These are phyloP conservation scores for Wickerhamomyces rabaulensis DNA, from an alignment of 805 yeast species.

Conservation along the genomic window DNA sequence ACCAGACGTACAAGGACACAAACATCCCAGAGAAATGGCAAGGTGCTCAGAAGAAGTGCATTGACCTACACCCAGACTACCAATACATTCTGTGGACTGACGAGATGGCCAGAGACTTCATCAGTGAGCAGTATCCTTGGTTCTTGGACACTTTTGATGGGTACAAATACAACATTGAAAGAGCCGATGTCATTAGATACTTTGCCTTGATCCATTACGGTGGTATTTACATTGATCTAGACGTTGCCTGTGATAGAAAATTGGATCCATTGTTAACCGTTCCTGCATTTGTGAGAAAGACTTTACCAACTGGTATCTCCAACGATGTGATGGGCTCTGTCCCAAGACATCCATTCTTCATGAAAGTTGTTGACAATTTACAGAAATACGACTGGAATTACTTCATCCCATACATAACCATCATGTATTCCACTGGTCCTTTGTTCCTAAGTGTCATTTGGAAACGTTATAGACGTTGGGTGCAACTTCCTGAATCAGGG, in stretches of 20 bases:
- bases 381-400: constrained; percentile 62
- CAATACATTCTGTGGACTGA: constrained; percentile 91
- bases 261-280: constrained; percentile 77
- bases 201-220: constrained; percentile 81
- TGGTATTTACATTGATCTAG: constrained; percentile 86
- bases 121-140: constrained; percentile 80
- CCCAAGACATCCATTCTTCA: constrained; percentile 82
- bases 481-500: constrained; percentile 57
- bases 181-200: constrained; percentile 90
- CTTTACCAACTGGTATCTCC: constrained; percentile 86
- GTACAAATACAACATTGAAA: constrained; percentile 75
- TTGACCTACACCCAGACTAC: constrained; percentile 80
- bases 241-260: constrained; percentile 77
- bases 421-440: constrained; percentile 93
- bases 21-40: constrained; percentile 80
- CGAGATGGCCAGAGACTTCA: constrained; percentile 71
- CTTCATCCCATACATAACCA: constrained; percentile 83
- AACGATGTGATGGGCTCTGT: constrained; percentile 91
- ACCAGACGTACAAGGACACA: constrained; percentile 82
- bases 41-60: constrained; percentile 70
- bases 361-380: constrained; percentile 60
- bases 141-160: constrained; percentile 72
- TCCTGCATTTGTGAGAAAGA: constrained; percentile 84
- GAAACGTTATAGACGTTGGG: constrained; percentile 81
- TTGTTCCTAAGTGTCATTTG: constrained; percentile 79